Evolutionary conservation across 1,139 yeast species (phyloP).

Genomic region (Zygoascus meyerae): DNA sequence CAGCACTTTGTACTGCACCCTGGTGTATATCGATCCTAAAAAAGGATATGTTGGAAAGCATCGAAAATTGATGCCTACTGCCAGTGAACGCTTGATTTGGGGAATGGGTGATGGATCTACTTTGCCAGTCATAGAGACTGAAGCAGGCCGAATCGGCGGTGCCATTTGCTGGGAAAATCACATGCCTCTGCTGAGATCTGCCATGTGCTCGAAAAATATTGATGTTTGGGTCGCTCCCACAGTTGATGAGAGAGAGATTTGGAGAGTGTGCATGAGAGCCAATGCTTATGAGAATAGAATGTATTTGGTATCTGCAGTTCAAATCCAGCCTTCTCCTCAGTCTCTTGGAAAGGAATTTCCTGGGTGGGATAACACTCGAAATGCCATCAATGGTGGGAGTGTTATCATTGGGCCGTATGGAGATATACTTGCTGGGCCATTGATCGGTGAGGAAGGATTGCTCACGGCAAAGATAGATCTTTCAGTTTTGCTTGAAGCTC

Average conservation of each 20-base stretch:
- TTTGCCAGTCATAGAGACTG: conserved; percentile 29
- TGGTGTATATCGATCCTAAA: conserved; percentile 34
- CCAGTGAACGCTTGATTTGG: conserved; percentile 39
- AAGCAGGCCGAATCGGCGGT: conserved; percentile 37
- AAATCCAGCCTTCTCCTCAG: conserved; percentile 14
- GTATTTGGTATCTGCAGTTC: conserved; percentile 9
- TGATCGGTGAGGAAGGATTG: conserved; percentile 36
- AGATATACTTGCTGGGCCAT: conserved; percentile 40
- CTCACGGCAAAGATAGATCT: conserved; percentile 36
- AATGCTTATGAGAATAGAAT: conserved; percentile 8
- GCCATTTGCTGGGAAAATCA: conserved; percentile 43
- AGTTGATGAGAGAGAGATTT: conserved; percentile 12
- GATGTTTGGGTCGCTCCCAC: conserved; percentile 38
- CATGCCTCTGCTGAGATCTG: conserved; percentile 35
- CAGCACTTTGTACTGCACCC: conserved; percentile 35
- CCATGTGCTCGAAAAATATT: conserved; percentile 38
- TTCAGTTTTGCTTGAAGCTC: conserved; percentile 33
- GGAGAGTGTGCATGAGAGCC: conserved; percentile 8
- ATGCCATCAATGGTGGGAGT: conserved; percentile 37
- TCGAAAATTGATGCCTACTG: conserved; percentile 40
- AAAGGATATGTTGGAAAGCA: conserved; percentile 38
- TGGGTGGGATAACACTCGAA: conserved; percentile 13
- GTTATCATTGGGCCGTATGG: conserved; percentile 39
- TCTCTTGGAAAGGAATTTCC: conserved; percentile 10
- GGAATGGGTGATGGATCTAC: conserved; percentile 42